phyloP scores from a whole-genome alignment of 2,329 filamentous ascomycete genomes.

The Hypoxylon sp. region DNA sequence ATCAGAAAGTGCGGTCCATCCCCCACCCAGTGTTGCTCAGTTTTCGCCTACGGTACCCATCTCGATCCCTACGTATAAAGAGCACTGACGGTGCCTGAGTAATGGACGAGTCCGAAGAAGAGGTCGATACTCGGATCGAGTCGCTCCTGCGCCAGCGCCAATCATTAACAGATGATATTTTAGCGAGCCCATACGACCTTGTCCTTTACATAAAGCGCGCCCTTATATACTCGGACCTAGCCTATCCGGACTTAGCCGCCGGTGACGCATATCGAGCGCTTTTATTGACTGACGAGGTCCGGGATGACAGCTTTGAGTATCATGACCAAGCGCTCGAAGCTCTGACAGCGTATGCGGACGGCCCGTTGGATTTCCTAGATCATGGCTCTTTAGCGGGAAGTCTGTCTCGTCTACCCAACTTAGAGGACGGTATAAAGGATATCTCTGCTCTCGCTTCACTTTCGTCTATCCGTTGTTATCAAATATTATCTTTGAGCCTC shows the following conservation, averaged over 20 bases:
- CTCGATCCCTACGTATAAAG: constrained; percentile 33
- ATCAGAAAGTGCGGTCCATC: constrained; percentile 40
- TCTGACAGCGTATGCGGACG: constrained; percentile 59
- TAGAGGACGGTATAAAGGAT: constrained; percentile 55
- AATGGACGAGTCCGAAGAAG: constrained; percentile 53
- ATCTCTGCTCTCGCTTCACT: constrained; percentile 62
- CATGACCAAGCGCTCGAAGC: constrained; percentile 76
- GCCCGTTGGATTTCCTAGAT: constrained; percentile 62
- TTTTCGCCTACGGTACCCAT: constrained; percentile 30
- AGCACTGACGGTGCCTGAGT: constrained; percentile 33
- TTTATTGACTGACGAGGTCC: constrained; percentile 85
- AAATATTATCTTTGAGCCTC: constrained; percentile 70
- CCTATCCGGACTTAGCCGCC: constrained; percentile 90
- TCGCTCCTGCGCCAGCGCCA: constrained; percentile 69
- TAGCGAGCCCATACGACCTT: constrained; percentile 70
- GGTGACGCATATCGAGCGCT: constrained; percentile 93
- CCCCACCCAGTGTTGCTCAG: constrained; percentile 34
- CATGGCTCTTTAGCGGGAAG: constrained; percentile 59
- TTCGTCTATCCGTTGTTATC: constrained; percentile 71
- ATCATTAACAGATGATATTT: constrained; percentile 69
- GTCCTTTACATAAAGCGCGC: constrained; percentile 79
- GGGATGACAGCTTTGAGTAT: constrained; percentile 86
- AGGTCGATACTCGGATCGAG: constrained; percentile 60
- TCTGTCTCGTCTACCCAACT: constrained; percentile 54
- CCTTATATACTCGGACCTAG: constrained; percentile 78